These are phyloP conservation scores for Starmerella potacharoeniae DNA, from an alignment of 805 yeast species.

Conservation along the genomic window DNA sequence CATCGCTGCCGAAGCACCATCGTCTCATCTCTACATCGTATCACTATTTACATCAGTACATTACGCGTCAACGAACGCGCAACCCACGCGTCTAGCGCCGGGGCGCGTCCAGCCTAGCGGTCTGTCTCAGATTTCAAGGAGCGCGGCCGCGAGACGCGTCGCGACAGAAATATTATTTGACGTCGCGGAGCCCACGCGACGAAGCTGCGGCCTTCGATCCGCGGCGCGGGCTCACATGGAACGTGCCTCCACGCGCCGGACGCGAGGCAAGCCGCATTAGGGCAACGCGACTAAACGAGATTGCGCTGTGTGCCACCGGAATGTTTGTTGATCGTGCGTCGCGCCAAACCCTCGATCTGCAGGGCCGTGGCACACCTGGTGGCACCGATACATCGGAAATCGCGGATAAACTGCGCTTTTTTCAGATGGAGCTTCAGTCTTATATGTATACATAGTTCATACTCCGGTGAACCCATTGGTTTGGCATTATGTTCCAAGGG, in stretches of 20 bases:
- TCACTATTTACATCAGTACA: too few species aligned
- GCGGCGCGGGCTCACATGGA: background rate
- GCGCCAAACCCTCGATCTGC: background rate
- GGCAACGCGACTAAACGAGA: background rate
- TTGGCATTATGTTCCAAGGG: too few species aligned
- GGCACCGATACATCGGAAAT: background rate
- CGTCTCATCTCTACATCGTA: too few species aligned
- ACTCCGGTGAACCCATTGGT: too few species aligned
- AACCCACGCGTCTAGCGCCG: too few species aligned
- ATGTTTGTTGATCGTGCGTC: background rate
- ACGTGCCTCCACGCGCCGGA: background rate
- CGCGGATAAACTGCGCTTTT: background rate
- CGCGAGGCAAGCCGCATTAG: background rate
- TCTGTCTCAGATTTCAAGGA: background rate
- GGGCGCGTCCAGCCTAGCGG: too few species aligned
- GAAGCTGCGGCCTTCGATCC: background rate
- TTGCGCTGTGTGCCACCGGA: background rate
- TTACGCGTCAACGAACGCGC: too few species aligned
- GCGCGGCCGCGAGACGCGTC: background rate
- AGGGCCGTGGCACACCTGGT: background rate
- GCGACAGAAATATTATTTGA: background rate
- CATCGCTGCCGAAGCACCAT: too few species aligned
- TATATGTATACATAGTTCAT: too few species aligned
- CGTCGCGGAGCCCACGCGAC: background rate
- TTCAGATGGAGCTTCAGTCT: too few species aligned